Evolutionary conservation across 2,329 filamentous ascomycete genomes (phyloP).

Genomic region (Dactylella cylindrospora): DNA sequence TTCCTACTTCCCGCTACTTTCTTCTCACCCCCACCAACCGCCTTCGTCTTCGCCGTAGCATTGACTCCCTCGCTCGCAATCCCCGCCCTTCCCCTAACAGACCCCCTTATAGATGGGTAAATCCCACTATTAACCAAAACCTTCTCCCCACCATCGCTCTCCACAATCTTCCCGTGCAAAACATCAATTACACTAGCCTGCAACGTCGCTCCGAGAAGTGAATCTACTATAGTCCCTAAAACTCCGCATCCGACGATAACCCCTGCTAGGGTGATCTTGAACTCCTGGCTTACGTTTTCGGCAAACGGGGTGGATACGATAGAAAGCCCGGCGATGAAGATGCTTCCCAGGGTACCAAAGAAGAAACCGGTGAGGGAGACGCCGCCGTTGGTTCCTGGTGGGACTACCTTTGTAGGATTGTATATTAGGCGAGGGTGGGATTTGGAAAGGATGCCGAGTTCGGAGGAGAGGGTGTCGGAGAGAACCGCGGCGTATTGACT

Average conservation of each 20-base stretch:
- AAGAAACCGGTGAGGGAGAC: constrained; percentile 73
- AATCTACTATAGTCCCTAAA: constrained; percentile 81
- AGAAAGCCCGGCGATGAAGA: constrained; percentile 67
- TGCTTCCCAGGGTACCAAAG: constrained; percentile 73
- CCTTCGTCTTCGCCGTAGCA: constrained; percentile 51
- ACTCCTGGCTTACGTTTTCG: constrained; percentile 55
- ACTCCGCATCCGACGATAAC: constrained; percentile 70
- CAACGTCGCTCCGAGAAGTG: constrained; percentile 77
- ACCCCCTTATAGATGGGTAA: constrained; percentile 10
- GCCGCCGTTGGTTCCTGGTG: constrained; percentile 89
- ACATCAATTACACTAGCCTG: constrained; percentile 86
- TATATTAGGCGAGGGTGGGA: constrained; percentile 81
- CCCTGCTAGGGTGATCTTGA: constrained; percentile 55
- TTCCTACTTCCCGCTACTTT: constrained; percentile 60
- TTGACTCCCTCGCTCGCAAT: constrained; percentile 52
- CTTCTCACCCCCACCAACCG: constrained; percentile 53
- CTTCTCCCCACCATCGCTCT: constrained; percentile 73
- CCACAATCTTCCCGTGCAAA: constrained; percentile 80
- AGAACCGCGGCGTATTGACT: constrained; percentile 85
- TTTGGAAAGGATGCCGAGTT: constrained; percentile 85
- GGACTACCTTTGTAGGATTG: constrained; percentile 74
- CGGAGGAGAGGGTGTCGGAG: constrained; percentile 91
- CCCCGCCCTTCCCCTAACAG: constrained; percentile 46
- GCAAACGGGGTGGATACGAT: constrained; percentile 72
- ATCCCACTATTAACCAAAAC: constrained; percentile 52